Evolutionary conservation across 176 grass and related monocot species (phyloP).

Genomic region (Raddia guianensis): DNA sequence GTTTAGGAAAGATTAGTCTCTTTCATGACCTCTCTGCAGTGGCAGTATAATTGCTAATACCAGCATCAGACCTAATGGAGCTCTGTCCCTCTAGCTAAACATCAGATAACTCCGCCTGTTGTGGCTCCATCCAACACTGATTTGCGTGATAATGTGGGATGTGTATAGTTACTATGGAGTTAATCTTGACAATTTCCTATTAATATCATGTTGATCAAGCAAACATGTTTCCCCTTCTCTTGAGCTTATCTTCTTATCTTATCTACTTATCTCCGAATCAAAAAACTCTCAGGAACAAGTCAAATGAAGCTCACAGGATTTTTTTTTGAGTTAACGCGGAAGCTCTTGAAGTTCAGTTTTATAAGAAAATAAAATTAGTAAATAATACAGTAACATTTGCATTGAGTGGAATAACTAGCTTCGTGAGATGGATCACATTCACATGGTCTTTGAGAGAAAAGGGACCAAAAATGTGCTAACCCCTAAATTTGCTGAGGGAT

Average conservation of each 20-base stretch:
- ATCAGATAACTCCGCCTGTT: not conserved
- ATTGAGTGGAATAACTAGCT: slow-evolving; percentile 10
- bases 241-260: too few species aligned
- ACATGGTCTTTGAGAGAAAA: not conserved
- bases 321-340: too few species aligned
- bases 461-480: not conserved
- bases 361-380: too few species aligned
- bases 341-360: too few species aligned
- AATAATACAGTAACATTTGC: not conserved
- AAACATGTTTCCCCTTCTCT: not conserved
- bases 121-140: not conserved
- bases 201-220: not conserved
- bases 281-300: too few species aligned
- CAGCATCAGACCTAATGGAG: not conserved
- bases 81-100: not conserved
- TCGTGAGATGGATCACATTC: not conserved
- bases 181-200: slow-evolving; percentile 25
- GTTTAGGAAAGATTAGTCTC: not conserved
- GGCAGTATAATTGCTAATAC: not conserved
- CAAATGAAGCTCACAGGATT: too few species aligned
- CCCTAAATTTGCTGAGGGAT: not conserved
- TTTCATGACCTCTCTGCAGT: not conserved
- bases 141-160: slow-evolving; percentile 3
- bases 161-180: not conserved
- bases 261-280: too few species aligned